Evolutionary conservation across 768 basidiomycete species (phyloP).

Genomic region (Phallus indusiatus): DNA sequence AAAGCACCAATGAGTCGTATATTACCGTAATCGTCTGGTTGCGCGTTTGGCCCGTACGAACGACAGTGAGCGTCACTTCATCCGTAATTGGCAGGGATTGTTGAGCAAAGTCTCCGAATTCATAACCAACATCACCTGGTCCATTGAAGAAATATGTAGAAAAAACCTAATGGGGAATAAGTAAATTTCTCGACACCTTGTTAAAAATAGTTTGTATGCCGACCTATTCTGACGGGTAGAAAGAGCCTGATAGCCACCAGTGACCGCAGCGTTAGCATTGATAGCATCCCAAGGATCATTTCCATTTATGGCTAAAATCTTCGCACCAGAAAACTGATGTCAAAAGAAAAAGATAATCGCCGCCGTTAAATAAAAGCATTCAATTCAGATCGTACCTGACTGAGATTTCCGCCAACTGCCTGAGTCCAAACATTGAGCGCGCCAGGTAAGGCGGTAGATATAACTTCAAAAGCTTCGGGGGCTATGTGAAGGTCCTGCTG

Average conservation of each 20-base stretch:
- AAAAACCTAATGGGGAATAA: slow-evolving; percentile 21
- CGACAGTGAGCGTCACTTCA: slow-evolving; percentile 37
- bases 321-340: slow-evolving; percentile 34
- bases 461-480: slow-evolving; percentile 41
- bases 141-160: slow-evolving; percentile 22
- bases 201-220: neutral
- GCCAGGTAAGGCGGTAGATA: slow-evolving; percentile 25
- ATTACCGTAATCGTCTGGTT: slow-evolving; percentile 39
- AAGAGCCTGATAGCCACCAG: slow-evolving; percentile 44
- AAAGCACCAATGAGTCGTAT: neutral
- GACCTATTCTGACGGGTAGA: slow-evolving; percentile 30
- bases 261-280: slow-evolving; percentile 39
- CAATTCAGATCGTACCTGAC: neutral
- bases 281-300: slow-evolving; percentile 41
- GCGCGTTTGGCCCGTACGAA: slow-evolving; percentile 28
- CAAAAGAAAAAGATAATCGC: neutral
- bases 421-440: slow-evolving; percentile 33
- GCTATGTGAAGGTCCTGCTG: slow-evolving; percentile 42
- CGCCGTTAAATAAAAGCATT: neutral
- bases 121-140: slow-evolving; percentile 19
- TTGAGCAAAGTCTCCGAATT: slow-evolving; percentile 41
- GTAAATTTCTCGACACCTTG: neutral
- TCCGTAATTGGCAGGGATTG: slow-evolving; percentile 43
- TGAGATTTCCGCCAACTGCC: slow-evolving; percentile 6
- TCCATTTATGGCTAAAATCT: slow-evolving; percentile 45